These are phyloP conservation scores for Carnegiea gigantea DNA, from an alignment of 179 eudicot genomes.

Conservation along the genomic window DNA sequence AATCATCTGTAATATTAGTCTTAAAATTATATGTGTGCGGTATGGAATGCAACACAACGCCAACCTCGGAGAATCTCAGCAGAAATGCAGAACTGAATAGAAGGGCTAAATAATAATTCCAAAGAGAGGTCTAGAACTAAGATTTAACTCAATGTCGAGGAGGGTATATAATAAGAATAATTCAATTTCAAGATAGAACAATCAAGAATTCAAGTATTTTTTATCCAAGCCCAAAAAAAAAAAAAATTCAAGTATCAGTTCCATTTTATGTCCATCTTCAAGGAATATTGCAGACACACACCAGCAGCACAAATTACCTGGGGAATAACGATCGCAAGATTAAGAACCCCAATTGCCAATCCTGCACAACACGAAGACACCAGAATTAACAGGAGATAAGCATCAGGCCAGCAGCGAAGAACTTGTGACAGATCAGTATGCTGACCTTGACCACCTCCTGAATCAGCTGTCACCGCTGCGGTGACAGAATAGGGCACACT, in stretches of 20 bases:
- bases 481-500: conserved; percentile 95
- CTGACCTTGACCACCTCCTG: conserved; percentile 98
- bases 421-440: conserved; percentile 9
- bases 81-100: too few relatives aligned
- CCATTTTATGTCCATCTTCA: not conserved
- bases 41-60: too few relatives aligned
- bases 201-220: not conserved
- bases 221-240: too few relatives aligned
- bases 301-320: conserved; percentile 52
- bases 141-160: too few relatives aligned
- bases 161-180: too few relatives aligned
- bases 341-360: conserved; percentile 90
- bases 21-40: not conserved
- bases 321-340: conserved; percentile 93
- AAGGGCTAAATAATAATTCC: too few relatives aligned
- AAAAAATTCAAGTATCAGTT: not conserved
- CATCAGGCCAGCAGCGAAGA: conserved; percentile 3
- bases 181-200: not conserved
- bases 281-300: not conserved
- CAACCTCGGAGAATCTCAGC: too few relatives aligned
- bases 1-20: conserved; percentile 54
- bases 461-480: conserved; percentile 90
- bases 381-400: not conserved
- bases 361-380: conserved; percentile 41
- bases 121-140: too few relatives aligned